Conservation (phyloP, 805 yeast genomes). For the Myxozyma mucilagina region DNA sequence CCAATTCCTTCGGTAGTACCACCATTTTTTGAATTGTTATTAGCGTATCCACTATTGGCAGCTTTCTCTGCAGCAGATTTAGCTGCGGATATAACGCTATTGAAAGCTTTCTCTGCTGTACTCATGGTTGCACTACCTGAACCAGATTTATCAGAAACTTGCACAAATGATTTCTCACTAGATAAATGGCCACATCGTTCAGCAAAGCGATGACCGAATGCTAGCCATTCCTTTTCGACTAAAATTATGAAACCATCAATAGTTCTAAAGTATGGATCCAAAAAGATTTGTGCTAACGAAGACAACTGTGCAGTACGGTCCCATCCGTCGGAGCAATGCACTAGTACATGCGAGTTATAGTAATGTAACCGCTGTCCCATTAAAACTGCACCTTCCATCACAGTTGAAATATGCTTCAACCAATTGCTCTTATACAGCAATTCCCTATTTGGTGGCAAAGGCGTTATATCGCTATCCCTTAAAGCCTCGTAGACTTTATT, state of each 20-base stretch:
- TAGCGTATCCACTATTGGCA: slow-evolving; percentile 10
- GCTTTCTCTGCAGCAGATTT: slow-evolving; percentile 34
- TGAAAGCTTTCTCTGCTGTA: slow-evolving; percentile 49
- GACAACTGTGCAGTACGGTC: slow-evolving; percentile 91
- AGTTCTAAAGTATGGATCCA: slow-evolving; percentile 89
- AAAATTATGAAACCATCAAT: slow-evolving; percentile 81
- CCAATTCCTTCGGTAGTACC: slow-evolving; percentile 12
- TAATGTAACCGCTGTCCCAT: slow-evolving; percentile 79
- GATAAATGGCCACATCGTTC: slow-evolving; percentile 79
- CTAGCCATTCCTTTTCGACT: slow-evolving; percentile 92
- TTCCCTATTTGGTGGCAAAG: slow-evolving; percentile 54
- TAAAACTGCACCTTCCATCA: slow-evolving; percentile 73
- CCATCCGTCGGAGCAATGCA: slow-evolving; percentile 99
- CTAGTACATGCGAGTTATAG: slow-evolving; percentile 76
- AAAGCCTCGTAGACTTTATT: slow-evolving; percentile 61
- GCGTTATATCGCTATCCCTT: slow-evolving; percentile 64
- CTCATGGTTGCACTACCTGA: slow-evolving; percentile 37
- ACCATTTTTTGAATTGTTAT: slow-evolving; percentile 10
- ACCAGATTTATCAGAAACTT: slow-evolving; percentile 21
- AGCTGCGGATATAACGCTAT: slow-evolving; percentile 49
- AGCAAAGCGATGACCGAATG: slow-evolving; percentile 88
- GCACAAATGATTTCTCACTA: slow-evolving; percentile 44
- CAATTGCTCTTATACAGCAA: slow-evolving; percentile 69
- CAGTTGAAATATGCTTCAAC: slow-evolving; percentile 68
- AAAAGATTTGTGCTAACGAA: slow-evolving; percentile 77